Base-by-base conservation (phyloP, 345 rosid genomes). In the Populus ilicifolia region DNA sequence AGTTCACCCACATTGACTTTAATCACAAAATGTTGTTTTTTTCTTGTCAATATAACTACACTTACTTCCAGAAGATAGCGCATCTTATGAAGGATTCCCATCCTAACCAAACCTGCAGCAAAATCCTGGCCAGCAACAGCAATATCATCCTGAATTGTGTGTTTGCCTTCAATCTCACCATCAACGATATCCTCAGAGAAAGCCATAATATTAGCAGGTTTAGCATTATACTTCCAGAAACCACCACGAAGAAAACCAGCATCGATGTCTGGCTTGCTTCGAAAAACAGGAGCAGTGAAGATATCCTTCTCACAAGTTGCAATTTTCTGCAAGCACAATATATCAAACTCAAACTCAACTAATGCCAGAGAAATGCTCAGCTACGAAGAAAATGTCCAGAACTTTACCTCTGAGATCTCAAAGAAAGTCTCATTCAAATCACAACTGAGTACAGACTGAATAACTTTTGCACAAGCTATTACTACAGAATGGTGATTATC, bases 141-240 rank as follows among this genome's bases (percentile, higher is more conserved):
- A 78, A 93, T 79, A 85, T 95, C 98, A 69, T 95, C 96, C 88
- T 86, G 92, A 80, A 95, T 91, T 69, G 98, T 93, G 59, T 80
- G 89, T 39, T 82, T 81, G 73, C 83, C 93, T 84, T 89, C 90
- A 63, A 82, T 79, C 72, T 84, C 96, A 29, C 90, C 92, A 86
- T 83, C 87, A 74, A 80, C 16, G 66, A 67, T 70, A 75, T 88
- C 85, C 80, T 84, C 88, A 46, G 85, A 80, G 67, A 77, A 81
- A 77, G 83, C 80, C 77, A 89, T 82, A 71, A 95, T 80, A 71
- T 90, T 95, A 78, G 96, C 89, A 75, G 92, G 88, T 86, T 95
- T 95, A n/a, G 94, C 92, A 79, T 85, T 90, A 84, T 95, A 93
- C 87, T 95, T 95, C 99, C 98, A 93, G 82, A 85, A 93, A 71